phyloP scores from a whole-genome alignment of 306 rosid genomes.

The Citrullus colocynthis region DNA sequence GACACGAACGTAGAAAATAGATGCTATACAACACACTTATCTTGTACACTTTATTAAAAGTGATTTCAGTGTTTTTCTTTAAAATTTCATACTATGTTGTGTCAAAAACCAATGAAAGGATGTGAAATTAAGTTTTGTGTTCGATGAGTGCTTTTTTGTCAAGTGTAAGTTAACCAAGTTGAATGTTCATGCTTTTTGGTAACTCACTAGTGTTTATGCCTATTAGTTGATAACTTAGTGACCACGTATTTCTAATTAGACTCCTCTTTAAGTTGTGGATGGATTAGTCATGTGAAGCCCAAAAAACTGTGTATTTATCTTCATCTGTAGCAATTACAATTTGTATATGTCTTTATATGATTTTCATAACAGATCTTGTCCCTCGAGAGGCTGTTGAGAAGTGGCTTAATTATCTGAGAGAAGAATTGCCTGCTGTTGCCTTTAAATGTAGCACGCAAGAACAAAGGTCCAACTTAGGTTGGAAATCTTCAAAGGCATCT shows the following conservation, averaged over 20 bases:
- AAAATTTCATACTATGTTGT: background rate
- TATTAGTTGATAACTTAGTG: background rate
- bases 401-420: conserved; percentile 91
- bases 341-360: background rate
- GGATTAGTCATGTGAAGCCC: background rate
- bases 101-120: background rate
- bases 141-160: background rate
- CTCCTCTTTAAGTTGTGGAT: background rate
- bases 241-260: background rate
- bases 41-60: too few species aligned
- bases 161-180: background rate
- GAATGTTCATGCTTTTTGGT: background rate
- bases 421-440: conserved; percentile 94
- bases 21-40: background rate
- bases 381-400: conserved; percentile 88
- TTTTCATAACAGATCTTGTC: conserved; percentile 57
- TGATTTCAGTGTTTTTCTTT: background rate
- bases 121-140: background rate
- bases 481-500: conserved; percentile 63
- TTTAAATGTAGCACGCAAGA: conserved; percentile 96
- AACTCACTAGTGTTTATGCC: background rate
- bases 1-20: background rate
- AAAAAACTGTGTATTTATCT: background rate
- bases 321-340: background rate
- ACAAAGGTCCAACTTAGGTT: conserved; percentile 83